Evolutionary conservation across 2,329 filamentous ascomycete species (phyloP), one percentile per base, ranked within the genome.

Genomic region (Colletotrichum liriopes): DNA sequence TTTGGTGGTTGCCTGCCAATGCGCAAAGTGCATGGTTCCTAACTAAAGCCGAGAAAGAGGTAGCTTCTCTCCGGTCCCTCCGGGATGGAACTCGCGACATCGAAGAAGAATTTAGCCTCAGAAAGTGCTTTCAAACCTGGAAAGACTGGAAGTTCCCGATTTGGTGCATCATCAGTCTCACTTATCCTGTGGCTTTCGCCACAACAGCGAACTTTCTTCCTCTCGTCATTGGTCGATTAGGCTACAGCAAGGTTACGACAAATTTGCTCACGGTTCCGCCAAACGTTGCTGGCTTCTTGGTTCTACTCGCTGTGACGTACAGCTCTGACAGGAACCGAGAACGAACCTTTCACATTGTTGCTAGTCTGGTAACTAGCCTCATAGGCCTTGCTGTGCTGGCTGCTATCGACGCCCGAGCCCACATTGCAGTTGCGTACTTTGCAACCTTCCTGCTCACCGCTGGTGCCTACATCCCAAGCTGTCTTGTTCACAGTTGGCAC

Each of bases 401-500:
- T 1, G 82, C 83, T 0, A 71, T 84, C 1, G 51, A 77, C 1
- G 67, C 62, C 5, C 14, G 37, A 23, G 61, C 54, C 3, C 77
- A 86, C 72, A 82, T 84, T 60, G 83, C 77, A 0, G 80, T 86
- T 0, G 84, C 84, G 2, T 88, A 88, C 67, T 88, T 88, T 72
- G 85, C 86, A 0, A 85, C 83, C 70, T 88, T 88, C 68, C 77
- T 88, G 3, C 78, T 88, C 64, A 83, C 84, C 83, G 85, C 0
- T 83, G 81, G 5, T 84, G 82, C 64, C 77, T 88, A n/a, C 82
- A 87, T 5, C 82, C 87, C 71, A 81, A 81, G 1, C 87, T 86
- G 86, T 81, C 77, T 86, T 9, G 82, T 85, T 32, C 86, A 89
- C 77, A 87, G 83, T 9, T 86, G 84, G 85, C 77, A 85, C 7